Evolutionary conservation across 2,329 filamentous ascomycete species (phyloP).

Genomic region (Massarina eburnea): DNA sequence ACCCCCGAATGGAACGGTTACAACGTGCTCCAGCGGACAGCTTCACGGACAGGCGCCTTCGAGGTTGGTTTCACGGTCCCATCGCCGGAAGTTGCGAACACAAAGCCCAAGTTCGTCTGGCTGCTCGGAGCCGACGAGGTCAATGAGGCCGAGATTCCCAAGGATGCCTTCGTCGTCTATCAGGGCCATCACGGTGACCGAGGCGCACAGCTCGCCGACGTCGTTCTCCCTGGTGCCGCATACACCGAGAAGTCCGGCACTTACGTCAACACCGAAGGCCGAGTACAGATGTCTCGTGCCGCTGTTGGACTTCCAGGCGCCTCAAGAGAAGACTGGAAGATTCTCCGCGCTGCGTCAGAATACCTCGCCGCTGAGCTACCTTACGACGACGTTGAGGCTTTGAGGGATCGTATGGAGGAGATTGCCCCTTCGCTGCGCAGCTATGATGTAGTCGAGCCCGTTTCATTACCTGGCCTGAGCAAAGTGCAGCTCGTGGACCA

Average conservation of each 20-base stretch:
- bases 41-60: slow-evolving; percentile 89
- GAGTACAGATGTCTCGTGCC: slow-evolving; percentile 88
- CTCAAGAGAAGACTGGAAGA: slow-evolving; percentile 97
- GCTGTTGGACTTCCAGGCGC: slow-evolving; percentile 88
- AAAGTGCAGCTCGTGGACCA: slow-evolving; percentile 95
- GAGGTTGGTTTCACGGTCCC: slow-evolving; percentile 93
- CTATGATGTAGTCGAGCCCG: slow-evolving; percentile 89
- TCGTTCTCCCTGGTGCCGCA: slow-evolving; percentile 89
- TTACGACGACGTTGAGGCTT: slow-evolving; percentile 87
- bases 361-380: slow-evolving; percentile 85
- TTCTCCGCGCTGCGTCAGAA: slow-evolving; percentile 88
- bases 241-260: slow-evolving; percentile 97
- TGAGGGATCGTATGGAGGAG: slow-evolving; percentile 92
- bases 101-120: slow-evolving; percentile 93
- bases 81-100: slow-evolving; percentile 77
- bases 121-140: slow-evolving; percentile 95
- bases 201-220: slow-evolving; percentile 88
- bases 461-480: slow-evolving; percentile 71
- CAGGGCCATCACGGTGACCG: slow-evolving; percentile 97
- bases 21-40: slow-evolving; percentile 92
- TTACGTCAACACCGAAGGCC: slow-evolving; percentile 96
- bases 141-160: slow-evolving; percentile 80
- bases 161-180: slow-evolving; percentile 95
- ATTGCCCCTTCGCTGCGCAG: slow-evolving; percentile 86
- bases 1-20: slow-evolving; percentile 95